Evolutionary conservation across 2,329 filamentous ascomycete genomes (phyloP), one percentile per base, ranked within the genome.

Genomic region (Chaetomiaceae sp.): DNA sequence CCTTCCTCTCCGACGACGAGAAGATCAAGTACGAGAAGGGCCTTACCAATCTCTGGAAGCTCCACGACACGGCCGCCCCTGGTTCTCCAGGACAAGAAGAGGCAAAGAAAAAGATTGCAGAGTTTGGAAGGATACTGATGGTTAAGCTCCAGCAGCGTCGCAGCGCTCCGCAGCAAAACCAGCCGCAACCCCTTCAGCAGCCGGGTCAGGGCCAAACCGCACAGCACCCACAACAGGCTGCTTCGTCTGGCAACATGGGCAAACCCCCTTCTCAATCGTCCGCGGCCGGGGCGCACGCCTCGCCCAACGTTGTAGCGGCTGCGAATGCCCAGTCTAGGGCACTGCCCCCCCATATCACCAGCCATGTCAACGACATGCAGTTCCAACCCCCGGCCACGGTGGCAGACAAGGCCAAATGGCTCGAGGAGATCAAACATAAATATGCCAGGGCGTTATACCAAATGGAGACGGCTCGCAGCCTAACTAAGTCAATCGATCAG

Each of bases 11-110:
- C 23, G 71, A 77, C 1, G 73, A 78, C 1, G 82, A 86, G 52
- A 81, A 79, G 60, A 60, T 61, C 2, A 82, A 82, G 60, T 86
- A 84, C 59, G 80, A 84, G 59, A 67, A 71, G 2, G 82, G 82
- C 1, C 69, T 86, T 0, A 70, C 73, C 9, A 63, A 69, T 1
- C 68, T 85, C 0, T 86, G 80, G 76, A 72, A 68, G 20, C 72
- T 79, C 36, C 75, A 79, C 41, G 75, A 78, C 53, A 75, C 71
- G 18, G 67, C 71, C 0, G 66, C 74, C 0, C 69, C 73, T 1
- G 76, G 77, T 20, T 79, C 78, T 3, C 61, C 62, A 0, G 73
- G 77, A 20, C 75, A 83, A 41, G 65, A 72, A 21, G 69, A 71
- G 0, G 81, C 82, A 0, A 76, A 75, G 57, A 73, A 74, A 36